Evolutionary conservation across 208 protist species (phyloP), one percentile per base, ranked within the genome.

Genomic region (Trypanosoma platydactyli): DNA sequence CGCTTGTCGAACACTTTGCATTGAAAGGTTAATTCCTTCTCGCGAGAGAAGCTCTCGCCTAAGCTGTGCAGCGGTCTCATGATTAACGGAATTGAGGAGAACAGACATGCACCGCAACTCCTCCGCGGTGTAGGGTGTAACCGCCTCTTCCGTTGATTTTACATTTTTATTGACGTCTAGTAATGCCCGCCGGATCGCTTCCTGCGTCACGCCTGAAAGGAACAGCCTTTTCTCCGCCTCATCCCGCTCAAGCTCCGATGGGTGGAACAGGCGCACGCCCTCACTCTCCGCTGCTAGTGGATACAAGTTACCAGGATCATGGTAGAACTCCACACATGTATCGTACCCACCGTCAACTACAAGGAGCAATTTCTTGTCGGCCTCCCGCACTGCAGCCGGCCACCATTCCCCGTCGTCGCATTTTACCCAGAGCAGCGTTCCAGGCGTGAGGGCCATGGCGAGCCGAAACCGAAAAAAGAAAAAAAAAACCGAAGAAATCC

Each of bases 361-460:
- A 13, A 40, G 53, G 29, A 74, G 45, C 29, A 42, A 45, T 5
- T 68, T 54, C 13, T 38, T 56, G 46, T 64, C 61, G 13, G 50
- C 49, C 27, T 64, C 64, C 20, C 58, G 58, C 38, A 86, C 71
- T 54, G 61, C 80, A 15, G 79, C 89, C 0, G 89, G 89, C 87
- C 89, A 95, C 87, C 89, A 95, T 49, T 79, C 63, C 4, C 81
- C 81, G 60, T 95, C 86, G 42, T 92, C 86, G 61, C 89, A 95
- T 33, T 76, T 80, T 3, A 95, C 77, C 86, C 86, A 95, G 25
- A 95, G 65, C 44, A 70, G 80, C 24, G 84, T 79, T 1, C 79
- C 76, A 5, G 75, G 38, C 4, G 66, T 49, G 42, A 68, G 89
- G 11, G 45, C 41, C 84, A 91, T 87, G 13, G 9, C 13, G 38